phyloP scores from a whole-genome alignment of 495 filamentous ascomycete species.

The Neurospora tetrasperma region DNA sequence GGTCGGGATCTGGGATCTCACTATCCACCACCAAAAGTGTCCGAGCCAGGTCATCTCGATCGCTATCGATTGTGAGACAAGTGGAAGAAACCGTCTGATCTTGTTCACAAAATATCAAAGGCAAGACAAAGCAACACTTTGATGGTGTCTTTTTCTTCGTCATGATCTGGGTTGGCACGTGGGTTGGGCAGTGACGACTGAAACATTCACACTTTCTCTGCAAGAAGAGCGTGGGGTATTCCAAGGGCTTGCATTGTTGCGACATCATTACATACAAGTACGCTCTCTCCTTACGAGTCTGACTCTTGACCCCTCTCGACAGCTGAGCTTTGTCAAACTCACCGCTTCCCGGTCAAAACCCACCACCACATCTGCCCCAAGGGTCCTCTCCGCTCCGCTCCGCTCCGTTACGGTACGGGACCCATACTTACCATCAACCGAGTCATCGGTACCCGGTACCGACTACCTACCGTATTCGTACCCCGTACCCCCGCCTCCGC shows the following conservation, averaged over 20 bases:
- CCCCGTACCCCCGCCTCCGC: background rate
- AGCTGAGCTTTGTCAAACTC: background rate
- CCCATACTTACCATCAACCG: background rate
- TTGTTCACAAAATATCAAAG: background rate
- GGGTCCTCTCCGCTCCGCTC: background rate
- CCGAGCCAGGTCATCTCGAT: background rate
- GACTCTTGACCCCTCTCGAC: background rate
- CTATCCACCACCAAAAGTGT: background rate
- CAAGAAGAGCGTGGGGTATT: background rate
- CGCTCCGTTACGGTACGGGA: background rate
- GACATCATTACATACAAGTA: background rate
- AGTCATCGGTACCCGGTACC: background rate
- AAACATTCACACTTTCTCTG: background rate
- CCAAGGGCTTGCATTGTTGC: background rate
- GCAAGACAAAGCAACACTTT: background rate
- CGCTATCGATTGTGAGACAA: background rate
- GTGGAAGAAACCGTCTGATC: background rate
- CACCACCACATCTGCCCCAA: background rate
- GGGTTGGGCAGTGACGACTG: background rate
- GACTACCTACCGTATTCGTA: background rate
- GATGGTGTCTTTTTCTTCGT: background rate
- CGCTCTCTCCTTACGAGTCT: background rate
- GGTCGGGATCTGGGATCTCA: background rate
- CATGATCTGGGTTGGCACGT: background rate
- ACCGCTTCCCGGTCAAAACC: background rate